Evolutionary conservation across 768 basidiomycete genomes (phyloP).

Genomic region (Punctularia strigosozonata): DNA sequence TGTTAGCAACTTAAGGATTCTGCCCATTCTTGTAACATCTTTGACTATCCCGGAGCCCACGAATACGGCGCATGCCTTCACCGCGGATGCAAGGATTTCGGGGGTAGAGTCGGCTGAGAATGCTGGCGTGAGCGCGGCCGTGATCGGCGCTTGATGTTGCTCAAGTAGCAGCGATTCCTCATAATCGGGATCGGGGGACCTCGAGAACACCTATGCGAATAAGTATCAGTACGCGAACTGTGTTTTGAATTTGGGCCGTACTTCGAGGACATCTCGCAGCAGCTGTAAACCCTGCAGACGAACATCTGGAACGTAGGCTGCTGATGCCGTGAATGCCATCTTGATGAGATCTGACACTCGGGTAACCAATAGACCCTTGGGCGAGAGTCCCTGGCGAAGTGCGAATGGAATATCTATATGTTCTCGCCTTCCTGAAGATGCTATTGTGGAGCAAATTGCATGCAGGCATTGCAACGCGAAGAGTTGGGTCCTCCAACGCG

Average conservation of each 20-base stretch:
- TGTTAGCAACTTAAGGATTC: conserved; percentile 83
- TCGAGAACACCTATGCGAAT: conserved; percentile 63
- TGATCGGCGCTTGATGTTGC: conserved; percentile 97
- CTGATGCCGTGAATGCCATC: conserved; percentile 97
- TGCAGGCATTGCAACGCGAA: conserved; percentile 92
- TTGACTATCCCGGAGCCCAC: conserved; percentile 93
- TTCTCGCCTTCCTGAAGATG: conserved; percentile 62
- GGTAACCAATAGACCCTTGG: conserved; percentile 61
- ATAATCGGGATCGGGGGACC: conserved; percentile 85
- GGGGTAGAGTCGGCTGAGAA: conserved; percentile 94
- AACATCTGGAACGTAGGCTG: conserved; percentile 94
- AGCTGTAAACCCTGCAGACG: conserved; percentile 84
- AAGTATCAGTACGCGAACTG: neutral
- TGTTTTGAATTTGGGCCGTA: conserved; percentile 17
- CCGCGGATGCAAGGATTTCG: conserved; percentile 85
- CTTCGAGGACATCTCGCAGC: conserved; percentile 86
- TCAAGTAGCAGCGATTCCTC: conserved; percentile 84
- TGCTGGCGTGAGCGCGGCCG: conserved; percentile 91
- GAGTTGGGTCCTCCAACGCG: conserved; percentile 92
- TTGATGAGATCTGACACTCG: conserved; percentile 88
- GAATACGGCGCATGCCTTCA: conserved; percentile 89
- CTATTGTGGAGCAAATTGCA: conserved; percentile 70
- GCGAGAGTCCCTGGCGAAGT: conserved; percentile 40
- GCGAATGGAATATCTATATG: conserved; percentile 76
- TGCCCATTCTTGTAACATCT: conserved; percentile 84